Base-by-base conservation (phyloP, 164 flowering plant species). In the Santalum album region DNA sequence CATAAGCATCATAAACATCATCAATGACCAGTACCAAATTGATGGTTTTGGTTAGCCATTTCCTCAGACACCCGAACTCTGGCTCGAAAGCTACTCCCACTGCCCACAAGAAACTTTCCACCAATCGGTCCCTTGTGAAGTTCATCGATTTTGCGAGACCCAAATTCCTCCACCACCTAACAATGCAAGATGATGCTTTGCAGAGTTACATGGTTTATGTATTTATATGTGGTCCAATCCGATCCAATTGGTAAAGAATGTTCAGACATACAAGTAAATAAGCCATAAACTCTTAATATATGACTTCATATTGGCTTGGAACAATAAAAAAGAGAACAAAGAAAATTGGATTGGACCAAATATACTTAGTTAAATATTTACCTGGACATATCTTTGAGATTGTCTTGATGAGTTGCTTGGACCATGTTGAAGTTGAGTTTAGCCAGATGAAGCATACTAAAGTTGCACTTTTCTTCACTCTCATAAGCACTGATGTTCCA, bases 131-230 rank as follows among this genome's bases (percentile, higher is more conserved):
- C 55, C 78, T 69, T 0, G 69, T 49, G 45, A 75, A 78, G 51
- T 44, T 42, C 57, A 75, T 39, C 10, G 60, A 55, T 17, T 47
- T 56, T 0, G 63, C 25, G 1, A 61, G 44, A 10, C 68, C 73
- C 36, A 65, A 54, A 50, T 62, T 53, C n/a, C 36, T 67, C 82
- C 82, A 78, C 82, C 82, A 75, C 65, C 82, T 77, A 53, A n/a
- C n/a, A n/a, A n/a, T n/a, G n/a, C n/a, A n/a, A n/a, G n/a, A n/a
- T n/a, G n/a, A n/a, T n/a, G n/a, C n/a, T n/a, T n/a, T n/a, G n/a
- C n/a, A n/a, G n/a, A n/a, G n/a, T n/a, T n/a, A n/a, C n/a, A n/a
- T n/a, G n/a, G n/a, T n/a, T n/a, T n/a, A n/a, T n/a, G n/a, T n/a
- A n/a, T n/a, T n/a, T n/a, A n/a, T n/a, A n/a, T n/a, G n/a, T n/a